These are phyloP conservation scores for Tothia fuscella DNA, from an alignment of 2,329 filamentous ascomycete species.

Conservation along the genomic window DNA sequence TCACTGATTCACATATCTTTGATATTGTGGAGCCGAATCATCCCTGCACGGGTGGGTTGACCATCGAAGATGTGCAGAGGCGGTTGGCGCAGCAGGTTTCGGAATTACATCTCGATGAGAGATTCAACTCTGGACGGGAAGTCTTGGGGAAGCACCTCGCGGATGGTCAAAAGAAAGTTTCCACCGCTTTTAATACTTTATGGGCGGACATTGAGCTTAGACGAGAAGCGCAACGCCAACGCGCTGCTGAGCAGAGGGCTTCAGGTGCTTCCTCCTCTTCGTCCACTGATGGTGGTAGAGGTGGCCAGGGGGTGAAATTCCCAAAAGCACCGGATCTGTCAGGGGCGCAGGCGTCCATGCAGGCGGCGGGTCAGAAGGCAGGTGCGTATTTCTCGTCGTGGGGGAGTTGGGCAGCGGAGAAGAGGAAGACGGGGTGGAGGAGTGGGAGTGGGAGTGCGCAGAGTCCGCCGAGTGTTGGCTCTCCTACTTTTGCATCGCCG, in stretches of 20 bases:
- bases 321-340: constrained; percentile 35
- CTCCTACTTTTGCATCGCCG: too few relatives aligned
- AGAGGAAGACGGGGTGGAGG: constrained; percentile 46
- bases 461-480: too few relatives aligned
- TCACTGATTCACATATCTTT: constrained; percentile 71
- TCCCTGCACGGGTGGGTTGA: constrained; percentile 83
- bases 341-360: constrained; percentile 42
- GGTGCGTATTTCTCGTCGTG: constrained; percentile 52
- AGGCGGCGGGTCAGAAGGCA: constrained; percentile 43
- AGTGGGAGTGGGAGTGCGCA: neutral
- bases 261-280: constrained; percentile 18
- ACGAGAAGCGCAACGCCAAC: constrained; percentile 59
- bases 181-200: constrained; percentile 72
- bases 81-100: constrained; percentile 83
- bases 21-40: constrained; percentile 89
- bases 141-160: constrained; percentile 81
- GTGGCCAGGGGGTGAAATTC: constrained; percentile 10
- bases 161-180: constrained; percentile 78
- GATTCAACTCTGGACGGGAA: constrained; percentile 71
- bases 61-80: constrained; percentile 87
- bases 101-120: constrained; percentile 86
- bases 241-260: constrained; percentile 43
- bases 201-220: constrained; percentile 83
- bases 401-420: constrained; percentile 59
- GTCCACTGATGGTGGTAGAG: constrained; percentile 4